Evolutionary conservation across 352 stramenopile species (phyloP), one percentile per base, ranked within the genome.

Genomic region (Pythium aquatile): DNA sequence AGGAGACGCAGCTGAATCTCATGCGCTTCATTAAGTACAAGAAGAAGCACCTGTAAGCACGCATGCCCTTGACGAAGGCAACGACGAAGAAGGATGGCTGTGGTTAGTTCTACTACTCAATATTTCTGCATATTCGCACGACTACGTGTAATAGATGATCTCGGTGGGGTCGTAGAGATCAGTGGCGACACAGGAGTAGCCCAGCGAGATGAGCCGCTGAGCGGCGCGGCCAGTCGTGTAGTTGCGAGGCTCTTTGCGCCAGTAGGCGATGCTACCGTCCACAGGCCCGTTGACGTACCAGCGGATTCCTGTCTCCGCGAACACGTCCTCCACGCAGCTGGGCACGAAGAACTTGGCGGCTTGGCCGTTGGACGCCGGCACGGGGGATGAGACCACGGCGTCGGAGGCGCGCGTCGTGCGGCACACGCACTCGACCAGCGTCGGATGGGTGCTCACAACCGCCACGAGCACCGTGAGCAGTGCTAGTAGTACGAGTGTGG

Each of bases 21-120:
- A 68, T 84, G 56, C 85, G 87, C 46, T 96, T 96, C 65, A 89
- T 96, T 73, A 96, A 96, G 82, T 96, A 96, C 82, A 96, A 96
- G 79, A 94, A 94, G 77, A 89, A 85, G 69, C 82, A 92, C 61
- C 55, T 91, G 75, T 90, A 76, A 83, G 66, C 9, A 58, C 13
- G 46, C 3, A 2, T 30, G 30, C 26, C 9, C 4, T 8, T 17
- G 48, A 37, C 5, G 46, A 55, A 55, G 29, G 20, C 20, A 24
- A 37, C 29, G 24, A 37, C 26, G 17, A 54, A 28, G 16, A 51
- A 8, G 20, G 8, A 51, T 51, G 28, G 10, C 13, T 33, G 35
- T 37, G 17, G 33, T 26, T 51, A n/a, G 17, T 37, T 60, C 8
- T 17, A 26, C 37, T 59, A 56, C 16, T 54, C 44, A 63, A 35